Conservation (phyloP, 148 eudicot genomes). For the Vaccinium corymbosum region DNA sequence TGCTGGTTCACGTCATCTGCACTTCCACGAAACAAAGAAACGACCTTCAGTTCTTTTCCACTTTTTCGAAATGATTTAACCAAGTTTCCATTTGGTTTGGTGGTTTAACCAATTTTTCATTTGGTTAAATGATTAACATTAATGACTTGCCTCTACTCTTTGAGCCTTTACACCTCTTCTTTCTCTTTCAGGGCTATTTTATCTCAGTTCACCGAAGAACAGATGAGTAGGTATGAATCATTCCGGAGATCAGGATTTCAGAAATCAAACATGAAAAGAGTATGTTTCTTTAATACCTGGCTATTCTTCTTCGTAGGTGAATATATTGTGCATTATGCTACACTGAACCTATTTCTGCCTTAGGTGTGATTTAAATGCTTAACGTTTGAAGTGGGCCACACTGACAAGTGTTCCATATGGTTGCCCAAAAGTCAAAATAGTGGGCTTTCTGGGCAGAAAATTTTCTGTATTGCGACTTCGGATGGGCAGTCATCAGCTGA, state of each 20-base stretch:
- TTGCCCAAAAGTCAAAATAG: neutral
- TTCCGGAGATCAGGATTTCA: conserved; percentile 92
- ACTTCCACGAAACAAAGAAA: neutral
- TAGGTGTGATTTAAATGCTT: neutral
- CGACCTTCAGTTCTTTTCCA: neutral
- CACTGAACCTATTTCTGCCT: conserved; percentile 9
- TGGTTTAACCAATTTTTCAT: neutral
- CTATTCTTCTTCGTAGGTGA: neutral
- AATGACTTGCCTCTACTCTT: neutral
- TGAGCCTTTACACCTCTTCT: neutral
- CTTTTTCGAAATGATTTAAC: neutral
- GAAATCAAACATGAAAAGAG: conserved; percentile 89
- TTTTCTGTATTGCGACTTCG: neutral
- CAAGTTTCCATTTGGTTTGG: neutral
- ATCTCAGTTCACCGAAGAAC: conserved; percentile 74
- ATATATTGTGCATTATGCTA: neutral
- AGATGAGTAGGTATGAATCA: conserved; percentile 89
- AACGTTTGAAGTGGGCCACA: neutral
- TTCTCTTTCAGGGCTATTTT: conserved; percentile 51
- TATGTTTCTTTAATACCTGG: conserved; percentile 21
- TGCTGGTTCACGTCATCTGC: neutral
- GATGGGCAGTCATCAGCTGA: neutral
- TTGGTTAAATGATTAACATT: neutral
- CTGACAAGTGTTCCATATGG: neutral
- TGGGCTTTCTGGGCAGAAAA: neutral